Base-by-base conservation (phyloP, 23 red algal genomes). In the Chondrus crispus region DNA sequence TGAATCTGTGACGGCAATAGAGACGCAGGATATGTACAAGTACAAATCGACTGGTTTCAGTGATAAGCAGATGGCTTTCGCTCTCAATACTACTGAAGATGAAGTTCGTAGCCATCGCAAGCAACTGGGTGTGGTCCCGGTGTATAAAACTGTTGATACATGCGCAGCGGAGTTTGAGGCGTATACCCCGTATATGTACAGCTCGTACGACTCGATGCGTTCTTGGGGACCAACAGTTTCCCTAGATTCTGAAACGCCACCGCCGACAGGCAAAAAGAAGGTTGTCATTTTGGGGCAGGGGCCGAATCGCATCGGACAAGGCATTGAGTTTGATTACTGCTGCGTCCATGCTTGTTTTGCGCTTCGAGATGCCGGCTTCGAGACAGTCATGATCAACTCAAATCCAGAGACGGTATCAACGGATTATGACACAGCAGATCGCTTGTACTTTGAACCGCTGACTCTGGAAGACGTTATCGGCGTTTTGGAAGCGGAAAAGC, bases 341-440 rank as follows among this genome's bases (percentile, higher is more conserved):
- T 99, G 97, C 74, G 87, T 91, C 13, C 97, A 99, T 74, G 97
- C 94, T 29, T 96, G 94, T 35, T 99, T 99, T 32, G 93, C 94
- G n/a, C 88, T 99, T 78, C 90, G 93, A 9, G 91, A 99, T 66
- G 93, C 91, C 0, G 95, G 95, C 22, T 94, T 54, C 68, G 97
- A 99, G 71, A 99, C 97, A 26, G 92, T 99, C 37, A 99, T 99
- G 97, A 91, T 99, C 47, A 99, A 99, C 47, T 95, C 92, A 29
- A 99, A 99, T 79, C 97, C 97, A 37, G 97, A 99, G 82, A 99
- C 97, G 0, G 97, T 99, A 50, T 96, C 94, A 3, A 99, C 97
- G 35, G 97, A 99, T 79, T 99, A 99, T 88, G 97, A 99, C 66
- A 96, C 97, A 9, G 78, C 93, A 36, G 94, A 99, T 82, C 76